Percentiles rank a stretch among this genome's conserved stretches.
These are phyloP conservation scores for Thinopyrum elongatum DNA, from an alignment of 176 grass and related monocot genomes.

Conservation along the genomic window DNA sequence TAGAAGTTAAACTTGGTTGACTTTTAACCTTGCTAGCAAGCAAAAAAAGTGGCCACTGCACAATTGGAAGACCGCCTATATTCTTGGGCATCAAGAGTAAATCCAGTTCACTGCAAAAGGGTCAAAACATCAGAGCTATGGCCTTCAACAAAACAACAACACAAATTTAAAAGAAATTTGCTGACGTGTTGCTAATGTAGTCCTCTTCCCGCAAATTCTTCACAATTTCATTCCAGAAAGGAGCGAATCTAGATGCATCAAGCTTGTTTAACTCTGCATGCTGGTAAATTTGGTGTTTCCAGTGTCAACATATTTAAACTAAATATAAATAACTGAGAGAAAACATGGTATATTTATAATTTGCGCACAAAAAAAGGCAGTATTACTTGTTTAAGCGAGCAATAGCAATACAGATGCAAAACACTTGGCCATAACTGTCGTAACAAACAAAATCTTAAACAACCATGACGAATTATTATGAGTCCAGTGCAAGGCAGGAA, in stretches of 20 bases:
- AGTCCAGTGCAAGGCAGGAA: neutral
- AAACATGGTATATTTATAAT: neutral
- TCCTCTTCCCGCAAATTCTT: slow-evolving; percentile 88
- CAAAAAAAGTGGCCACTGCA: slow-evolving; percentile 96
- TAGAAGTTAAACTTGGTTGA: neutral
- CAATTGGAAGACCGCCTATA: slow-evolving; percentile 59
- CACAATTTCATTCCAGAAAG: slow-evolving; percentile 96
- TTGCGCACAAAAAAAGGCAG: neutral
- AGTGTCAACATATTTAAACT: slow-evolving; percentile 23
- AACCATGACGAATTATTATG: neutral
- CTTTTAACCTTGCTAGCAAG: slow-evolving; percentile 83
- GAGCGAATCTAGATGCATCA: slow-evolving; percentile 91
- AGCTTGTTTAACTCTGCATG: slow-evolving; percentile 65
- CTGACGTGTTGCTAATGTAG: slow-evolving; percentile 79
- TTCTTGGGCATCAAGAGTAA: slow-evolving; percentile 91
- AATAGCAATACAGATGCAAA: neutral
- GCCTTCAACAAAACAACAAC: neutral
- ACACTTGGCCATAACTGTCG: neutral
- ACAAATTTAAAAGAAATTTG: neutral
- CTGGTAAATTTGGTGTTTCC: slow-evolving; percentile 39
- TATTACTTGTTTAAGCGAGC: neutral
- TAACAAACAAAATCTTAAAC: neutral
- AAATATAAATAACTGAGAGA: slow-evolving; percentile 20
- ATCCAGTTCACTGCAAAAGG: slow-evolving; percentile 65
- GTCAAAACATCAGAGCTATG: slow-evolving; percentile 21